Evolutionary conservation across 495 filamentous ascomycete genomes (phyloP), one percentile per base, ranked within the genome.

Genomic region (Aeminium ludgeri): DNA sequence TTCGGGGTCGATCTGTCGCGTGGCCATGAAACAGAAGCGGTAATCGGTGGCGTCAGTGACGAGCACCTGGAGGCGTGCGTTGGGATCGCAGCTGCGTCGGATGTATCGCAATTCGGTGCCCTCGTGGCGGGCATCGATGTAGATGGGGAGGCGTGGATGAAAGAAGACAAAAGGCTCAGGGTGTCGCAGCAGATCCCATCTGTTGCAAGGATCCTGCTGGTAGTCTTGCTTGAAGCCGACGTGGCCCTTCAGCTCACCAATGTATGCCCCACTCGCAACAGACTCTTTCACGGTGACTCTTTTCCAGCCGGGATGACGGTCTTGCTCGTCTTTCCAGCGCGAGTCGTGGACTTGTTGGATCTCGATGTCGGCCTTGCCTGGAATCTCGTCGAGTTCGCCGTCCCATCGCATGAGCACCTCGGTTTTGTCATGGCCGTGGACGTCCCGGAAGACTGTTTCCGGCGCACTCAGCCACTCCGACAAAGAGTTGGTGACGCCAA

Each of bases 21-120:
- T 80, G 43, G 82, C 82, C 40, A 91, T 69, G 43, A 91, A 73
- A 67, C 86, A 94, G 59, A 94, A 89, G 53, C 82, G 80, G 60
- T 82, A 91, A 52, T 85, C 76, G 0, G 70, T 68, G 11, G 69
- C 68, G 32, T 78, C 75, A 2, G 78, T 79, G 30, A 95, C 70
- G 46, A 80, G 78, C 0, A 84, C 86, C 43, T 82, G 84, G 58
- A 97, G 67, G 6, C 61, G 63, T 17, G 86, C 67, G 52, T 95
- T 97, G 1, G 89, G 81, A 36, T 67, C 72, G 58, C 89, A 97
- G 51, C 89, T 95, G 36, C 87, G 72, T 28, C 89, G 72, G 15
- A 85, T 72, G 55, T 85, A 95, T 20, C 89, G 79, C 35, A 86
- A 74, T 12, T 73, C 64, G 12, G 80, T 91, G 11, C 87, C 89